Evolutionary conservation across 257 asterid species (phyloP).

Genomic region (Agastache rugosa): DNA sequence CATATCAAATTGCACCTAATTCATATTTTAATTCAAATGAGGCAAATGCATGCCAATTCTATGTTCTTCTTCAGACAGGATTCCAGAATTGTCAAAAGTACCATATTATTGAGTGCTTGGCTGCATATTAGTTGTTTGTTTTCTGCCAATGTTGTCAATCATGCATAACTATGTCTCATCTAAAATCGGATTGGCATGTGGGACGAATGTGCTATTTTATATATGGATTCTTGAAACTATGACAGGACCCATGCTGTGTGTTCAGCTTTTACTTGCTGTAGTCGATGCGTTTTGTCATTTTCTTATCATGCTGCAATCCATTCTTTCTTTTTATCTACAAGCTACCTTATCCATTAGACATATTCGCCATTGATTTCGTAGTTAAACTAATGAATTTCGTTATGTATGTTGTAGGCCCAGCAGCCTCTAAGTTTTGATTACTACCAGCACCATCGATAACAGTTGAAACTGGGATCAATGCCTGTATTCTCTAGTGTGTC

Average conservation of each 20-base stretch:
- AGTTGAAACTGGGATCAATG: slow-evolving; percentile 31
- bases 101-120: background rate
- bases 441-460: slow-evolving; percentile 58
- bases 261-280: background rate
- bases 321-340: background rate
- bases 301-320: slow-evolving; percentile 3
- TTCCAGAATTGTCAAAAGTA: background rate
- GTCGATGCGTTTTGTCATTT: slow-evolving; percentile 15
- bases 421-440: slow-evolving; percentile 87
- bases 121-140: background rate
- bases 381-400: slow-evolving; percentile 1
- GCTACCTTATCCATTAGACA: background rate
- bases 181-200: background rate
- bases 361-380: background rate
- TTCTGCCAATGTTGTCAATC: background rate
- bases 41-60: background rate
- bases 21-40: too few species aligned
- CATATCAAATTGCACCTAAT: background rate
- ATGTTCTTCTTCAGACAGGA: background rate
- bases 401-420: slow-evolving; percentile 63
- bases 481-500: slow-evolving; percentile 38
- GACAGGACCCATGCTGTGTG: background rate
- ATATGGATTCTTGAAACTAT: slow-evolving; percentile 18
- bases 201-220: slow-evolving; percentile 3
- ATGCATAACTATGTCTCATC: background rate